Conservation (phyloP, 768 basidiomycete species). For the Naematelia encephala region DNA sequence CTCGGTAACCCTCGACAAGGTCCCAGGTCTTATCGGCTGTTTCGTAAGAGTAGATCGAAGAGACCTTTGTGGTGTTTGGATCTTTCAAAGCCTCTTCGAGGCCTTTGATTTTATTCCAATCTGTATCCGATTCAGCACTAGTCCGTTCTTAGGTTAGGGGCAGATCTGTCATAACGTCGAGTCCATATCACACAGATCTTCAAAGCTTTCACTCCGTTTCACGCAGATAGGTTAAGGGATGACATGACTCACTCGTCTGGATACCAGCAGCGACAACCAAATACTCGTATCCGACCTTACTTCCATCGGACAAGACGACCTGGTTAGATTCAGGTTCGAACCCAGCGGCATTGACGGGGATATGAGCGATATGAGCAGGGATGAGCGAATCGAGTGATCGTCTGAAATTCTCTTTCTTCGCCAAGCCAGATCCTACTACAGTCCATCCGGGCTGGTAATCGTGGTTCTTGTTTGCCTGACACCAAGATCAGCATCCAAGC, state of each 20-base stretch:
- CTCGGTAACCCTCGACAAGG: conserved; percentile 73
- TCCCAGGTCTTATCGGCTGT: conserved; percentile 86
- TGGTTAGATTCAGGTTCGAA: conserved; percentile 75
- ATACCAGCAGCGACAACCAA: conserved; percentile 87
- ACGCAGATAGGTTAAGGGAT: background rate
- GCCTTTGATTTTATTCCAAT: conserved; percentile 72
- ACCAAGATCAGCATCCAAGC: conserved; percentile 1
- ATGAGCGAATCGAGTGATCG: conserved; percentile 67
- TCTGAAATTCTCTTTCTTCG: conserved; percentile 62
- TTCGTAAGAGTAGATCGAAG: conserved; percentile 86
- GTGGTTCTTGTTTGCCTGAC: conserved; percentile 65
- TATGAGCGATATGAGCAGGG: conserved; percentile 67
- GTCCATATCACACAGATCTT: too few species aligned
- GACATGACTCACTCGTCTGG: conserved; percentile 58
- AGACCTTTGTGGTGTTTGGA: conserved; percentile 67
- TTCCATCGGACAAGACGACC: conserved; percentile 68
- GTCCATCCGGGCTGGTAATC: conserved; percentile 97
- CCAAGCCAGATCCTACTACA: conserved; percentile 83
- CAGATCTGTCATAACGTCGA: too few species aligned
- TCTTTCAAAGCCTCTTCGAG: conserved; percentile 73
- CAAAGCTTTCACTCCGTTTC: too few species aligned
- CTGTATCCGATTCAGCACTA: conserved; percentile 19
- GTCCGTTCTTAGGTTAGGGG: background rate
- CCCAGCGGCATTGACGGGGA: conserved; percentile 65
- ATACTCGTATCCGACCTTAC: conserved; percentile 71